Evolutionary conservation across 2,329 filamentous ascomycete genomes (phyloP).

Genomic region (Alternaria sp.): DNA sequence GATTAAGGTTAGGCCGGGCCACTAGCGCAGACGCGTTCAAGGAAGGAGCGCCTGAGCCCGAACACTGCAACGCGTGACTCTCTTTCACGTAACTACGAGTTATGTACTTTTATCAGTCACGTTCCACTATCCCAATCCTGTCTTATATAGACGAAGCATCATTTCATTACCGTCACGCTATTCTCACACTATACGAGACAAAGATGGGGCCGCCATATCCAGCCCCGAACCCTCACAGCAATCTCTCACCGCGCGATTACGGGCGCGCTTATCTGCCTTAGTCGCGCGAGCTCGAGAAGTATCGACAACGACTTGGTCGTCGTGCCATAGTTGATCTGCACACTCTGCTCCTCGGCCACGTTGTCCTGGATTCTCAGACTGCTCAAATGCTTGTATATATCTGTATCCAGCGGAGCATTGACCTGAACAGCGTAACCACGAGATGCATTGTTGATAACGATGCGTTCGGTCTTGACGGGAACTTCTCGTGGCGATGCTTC

Average conservation of each 20-base stretch:
- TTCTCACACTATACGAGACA: no score
- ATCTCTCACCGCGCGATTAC: background rate
- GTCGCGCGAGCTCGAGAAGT: background rate
- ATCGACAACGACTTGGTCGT: background rate
- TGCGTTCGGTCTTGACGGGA: background rate
- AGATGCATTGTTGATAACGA: slow-evolving; percentile 19
- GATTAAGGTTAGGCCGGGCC: slow-evolving; percentile 13
- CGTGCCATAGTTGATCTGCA: slow-evolving; percentile 17
- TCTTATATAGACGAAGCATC: no score
- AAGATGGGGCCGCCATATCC: no score
- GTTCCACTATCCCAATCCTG: no score
- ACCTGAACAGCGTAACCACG: slow-evolving; percentile 21
- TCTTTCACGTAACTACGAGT: no score
- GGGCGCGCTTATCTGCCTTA: background rate
- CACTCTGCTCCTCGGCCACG: slow-evolving; percentile 9
- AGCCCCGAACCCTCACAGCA: background rate
- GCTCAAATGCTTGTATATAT: slow-evolving; percentile 19
- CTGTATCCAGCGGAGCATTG: slow-evolving; percentile 20
- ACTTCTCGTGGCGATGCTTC: background rate
- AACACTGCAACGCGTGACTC: no score
- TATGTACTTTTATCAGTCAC: no score
- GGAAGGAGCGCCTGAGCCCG: background rate
- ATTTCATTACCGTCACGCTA: no score
- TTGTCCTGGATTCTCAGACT: slow-evolving; percentile 23
- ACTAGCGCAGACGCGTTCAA: background rate